Evolutionary conservation across 495 filamentous ascomycete species (phyloP).

Genomic region (Xylaria bambusicola): DNA sequence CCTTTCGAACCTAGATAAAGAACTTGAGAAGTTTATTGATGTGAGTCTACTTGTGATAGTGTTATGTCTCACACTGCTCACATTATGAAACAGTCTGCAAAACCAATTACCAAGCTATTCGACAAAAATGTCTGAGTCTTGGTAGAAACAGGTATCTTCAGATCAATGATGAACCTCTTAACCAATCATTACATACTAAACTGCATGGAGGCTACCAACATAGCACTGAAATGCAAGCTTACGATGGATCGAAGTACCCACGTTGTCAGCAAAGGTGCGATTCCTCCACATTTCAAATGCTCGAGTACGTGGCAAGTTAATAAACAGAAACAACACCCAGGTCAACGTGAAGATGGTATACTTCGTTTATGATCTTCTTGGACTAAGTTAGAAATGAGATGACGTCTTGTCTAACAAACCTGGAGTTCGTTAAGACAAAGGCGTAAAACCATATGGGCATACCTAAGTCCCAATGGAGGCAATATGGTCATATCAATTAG

Average conservation of each 20-base stretch:
- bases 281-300: too few species aligned
- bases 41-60: constrained; percentile 36
- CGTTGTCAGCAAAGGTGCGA: constrained; percentile 3
- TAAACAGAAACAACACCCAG: too few species aligned
- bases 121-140: constrained; percentile 62
- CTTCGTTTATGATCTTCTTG: too few species aligned
- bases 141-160: background rate
- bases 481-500: too few species aligned
- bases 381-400: too few species aligned
- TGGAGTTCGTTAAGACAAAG: too few species aligned
- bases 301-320: too few species aligned
- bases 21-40: constrained; percentile 89
- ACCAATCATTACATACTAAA: background rate
- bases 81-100: constrained; percentile 61
- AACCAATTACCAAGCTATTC: constrained; percentile 81
- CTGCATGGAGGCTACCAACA: background rate
- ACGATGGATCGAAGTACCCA: background rate
- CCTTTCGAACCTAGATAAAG: constrained; percentile 81
- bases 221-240: background rate
- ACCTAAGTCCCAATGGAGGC: too few species aligned
- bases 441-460: too few species aligned
- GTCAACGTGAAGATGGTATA: too few species aligned
- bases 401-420: too few species aligned
- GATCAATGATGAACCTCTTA: background rate
- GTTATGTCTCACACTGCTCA: constrained; percentile 15